phyloP scores from a whole-genome alignment of 257 asterid genomes.

The Forsythia viridissima region DNA sequence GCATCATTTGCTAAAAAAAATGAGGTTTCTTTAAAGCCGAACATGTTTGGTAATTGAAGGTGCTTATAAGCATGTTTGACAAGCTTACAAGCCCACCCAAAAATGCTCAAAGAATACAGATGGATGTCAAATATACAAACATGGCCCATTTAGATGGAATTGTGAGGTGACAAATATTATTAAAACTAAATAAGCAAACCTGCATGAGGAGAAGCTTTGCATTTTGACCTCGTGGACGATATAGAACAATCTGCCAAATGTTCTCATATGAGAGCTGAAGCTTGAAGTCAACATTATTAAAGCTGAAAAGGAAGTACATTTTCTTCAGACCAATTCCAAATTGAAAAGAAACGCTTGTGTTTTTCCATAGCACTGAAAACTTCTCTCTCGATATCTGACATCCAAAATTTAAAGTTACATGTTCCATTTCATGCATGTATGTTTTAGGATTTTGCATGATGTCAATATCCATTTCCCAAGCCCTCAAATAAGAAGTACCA shows the following conservation, averaged over 20 bases:
- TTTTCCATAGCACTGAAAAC: slow-evolving; percentile 57
- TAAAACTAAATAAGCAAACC: slow-evolving; percentile 42
- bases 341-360: slow-evolving; percentile 37
- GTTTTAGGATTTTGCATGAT: slow-evolving; percentile 33
- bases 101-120: background rate
- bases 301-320: slow-evolving; percentile 41
- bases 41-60: background rate
- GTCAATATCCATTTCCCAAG: slow-evolving; percentile 41
- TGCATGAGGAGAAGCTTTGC: slow-evolving; percentile 60
- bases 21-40: background rate
- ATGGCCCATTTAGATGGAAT: background rate
- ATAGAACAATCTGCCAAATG: slow-evolving; percentile 71
- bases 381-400: slow-evolving; percentile 53
- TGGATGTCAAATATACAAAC: background rate
- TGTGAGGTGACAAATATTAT: background rate
- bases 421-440: slow-evolving; percentile 39
- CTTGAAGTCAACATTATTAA: too few relatives aligned
- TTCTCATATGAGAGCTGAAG: slow-evolving; percentile 75
- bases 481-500: slow-evolving; percentile 57
- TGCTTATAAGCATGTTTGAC: background rate
- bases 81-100: background rate
- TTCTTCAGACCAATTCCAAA: slow-evolving; percentile 66
- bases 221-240: slow-evolving; percentile 28
- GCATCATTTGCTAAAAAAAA: background rate
- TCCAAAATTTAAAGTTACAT: slow-evolving; percentile 54